Evolutionary conservation across 106 monocot species (phyloP), one percentile per base, ranked within the genome.

Genomic region (Dendrobium officinale): DNA sequence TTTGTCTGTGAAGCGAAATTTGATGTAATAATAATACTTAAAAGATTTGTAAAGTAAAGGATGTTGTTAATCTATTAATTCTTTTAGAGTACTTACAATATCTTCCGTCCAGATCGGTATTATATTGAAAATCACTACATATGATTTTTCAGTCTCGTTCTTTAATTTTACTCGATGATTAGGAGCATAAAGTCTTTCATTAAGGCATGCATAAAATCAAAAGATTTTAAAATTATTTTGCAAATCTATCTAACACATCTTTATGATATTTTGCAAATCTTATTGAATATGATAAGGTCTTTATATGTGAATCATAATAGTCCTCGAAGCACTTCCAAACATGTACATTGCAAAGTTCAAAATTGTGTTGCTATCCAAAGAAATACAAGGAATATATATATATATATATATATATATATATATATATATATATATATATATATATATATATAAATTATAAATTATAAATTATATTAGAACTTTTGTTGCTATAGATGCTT

Each of bases 11-110:
- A 47, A 79, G 15, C 37, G 15, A 51, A 79, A 84, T 19, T 59
- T 55, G 1, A 80, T 5, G 37, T 80, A 84, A 22, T 77, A 77
- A 7, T 11, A 33, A 29, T 77, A 84, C 0, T 67, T 20, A 43
- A 47, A 84, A 2, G 84, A 75, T 67, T 31, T 75, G 43, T 48
- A 80, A 2, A 24, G 58, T 37, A 49, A n/a, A 6, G 79, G 80
- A 33, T 84, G 80, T 45, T 79, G 75, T 9, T 80, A 40, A 29
- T 84, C 80, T 7, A 84, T 49, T 20, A 84, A 80, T n/a, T 84
- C 84, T 4, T 17, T 47, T 15, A 80, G 84, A 41, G 67, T 2
- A 41, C 68, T 19, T 16, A 80, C 24, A 9, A 80, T 33, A 33
- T 58, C 58, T 20, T 19, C 6, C 2, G 40, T 66, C 9, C 48